A percentile compares a stretch with the other conserved stretches of the same genome.
Evolutionary conservation across 2,329 filamentous ascomycete species (phyloP).

Genomic region (Aspergillus uvarum): DNA sequence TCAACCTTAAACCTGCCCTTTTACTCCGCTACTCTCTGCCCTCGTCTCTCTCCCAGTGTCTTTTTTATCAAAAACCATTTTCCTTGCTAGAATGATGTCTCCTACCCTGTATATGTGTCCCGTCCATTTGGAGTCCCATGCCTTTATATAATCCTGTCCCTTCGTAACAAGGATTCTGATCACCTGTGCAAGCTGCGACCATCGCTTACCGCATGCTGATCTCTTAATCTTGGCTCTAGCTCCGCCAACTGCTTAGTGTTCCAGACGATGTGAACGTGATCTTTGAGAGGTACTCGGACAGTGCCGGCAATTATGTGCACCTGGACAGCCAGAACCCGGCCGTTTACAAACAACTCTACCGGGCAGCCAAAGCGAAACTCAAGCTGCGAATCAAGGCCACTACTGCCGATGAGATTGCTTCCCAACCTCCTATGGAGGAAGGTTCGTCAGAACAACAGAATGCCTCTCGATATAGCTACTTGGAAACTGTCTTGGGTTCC

Average conservation of each 20-base stretch:
- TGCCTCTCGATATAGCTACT: conserved; percentile 38
- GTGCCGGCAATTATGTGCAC: conserved; percentile 73
- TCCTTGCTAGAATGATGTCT: background rate
- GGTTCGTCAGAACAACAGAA: conserved; percentile 18
- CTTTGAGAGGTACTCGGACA: conserved; percentile 95
- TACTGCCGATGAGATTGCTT: conserved; percentile 34
- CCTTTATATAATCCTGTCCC: conserved; percentile 2
- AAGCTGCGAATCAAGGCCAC: conserved; percentile 88
- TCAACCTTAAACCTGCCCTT: background rate
- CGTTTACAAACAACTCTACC: conserved; percentile 95
- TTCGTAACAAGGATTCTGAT: background rate
- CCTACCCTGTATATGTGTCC: too few relatives aligned
- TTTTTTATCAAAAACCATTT: background rate
- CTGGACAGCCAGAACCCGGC: conserved; percentile 74
- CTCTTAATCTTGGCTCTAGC: conserved; percentile 49
- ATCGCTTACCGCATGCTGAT: conserved; percentile 20
- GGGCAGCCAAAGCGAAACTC: conserved; percentile 95
- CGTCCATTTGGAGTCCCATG: background rate
- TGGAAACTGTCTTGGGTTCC: conserved; percentile 44
- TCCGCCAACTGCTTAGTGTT: conserved; percentile 68
- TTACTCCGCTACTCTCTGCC: conserved; percentile 5
- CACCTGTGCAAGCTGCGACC: background rate
- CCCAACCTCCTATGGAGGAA: conserved; percentile 15
- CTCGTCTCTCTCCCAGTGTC: background rate
- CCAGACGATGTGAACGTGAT: conserved; percentile 60